A percentile compares a stretch with the other conserved stretches of the same genome.
Evolutionary conservation across 2,329 filamentous ascomycete genomes (phyloP).

Genomic region (Curvularia spicifera): DNA sequence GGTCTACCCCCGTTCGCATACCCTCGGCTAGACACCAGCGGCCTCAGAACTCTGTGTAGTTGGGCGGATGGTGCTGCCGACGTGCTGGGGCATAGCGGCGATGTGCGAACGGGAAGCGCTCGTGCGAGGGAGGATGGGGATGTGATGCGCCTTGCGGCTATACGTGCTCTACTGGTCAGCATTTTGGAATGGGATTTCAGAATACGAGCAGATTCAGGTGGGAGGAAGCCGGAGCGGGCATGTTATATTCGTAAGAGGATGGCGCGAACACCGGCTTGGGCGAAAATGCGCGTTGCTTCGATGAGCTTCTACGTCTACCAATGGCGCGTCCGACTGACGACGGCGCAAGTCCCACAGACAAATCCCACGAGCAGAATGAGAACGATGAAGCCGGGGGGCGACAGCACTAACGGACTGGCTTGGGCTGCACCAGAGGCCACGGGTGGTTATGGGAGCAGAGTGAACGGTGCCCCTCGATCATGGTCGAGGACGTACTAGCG

Average conservation of each 20-base stretch:
- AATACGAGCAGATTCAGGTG: conserved; percentile 9
- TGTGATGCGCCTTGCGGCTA: conserved; percentile 46
- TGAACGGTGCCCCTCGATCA: conserved; percentile 7
- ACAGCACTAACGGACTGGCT: background rate
- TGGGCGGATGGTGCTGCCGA: conserved; percentile 17
- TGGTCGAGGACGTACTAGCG: conserved; percentile 24
- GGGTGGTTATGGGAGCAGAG: background rate
- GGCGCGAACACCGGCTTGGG: conserved; percentile 29
- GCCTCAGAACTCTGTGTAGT: conserved; percentile 32
- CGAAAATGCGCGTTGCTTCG: conserved; percentile 34
- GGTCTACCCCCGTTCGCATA: conserved; percentile 70
- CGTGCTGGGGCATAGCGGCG: conserved; percentile 33
- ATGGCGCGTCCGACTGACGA: conserved; percentile 11
- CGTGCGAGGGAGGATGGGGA: conserved; percentile 20
- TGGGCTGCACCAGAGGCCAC: conserved; percentile 4
- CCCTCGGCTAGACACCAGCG: conserved; percentile 54
- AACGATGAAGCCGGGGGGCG: background rate
- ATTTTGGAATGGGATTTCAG: conserved; percentile 30
- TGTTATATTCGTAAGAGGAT: conserved; percentile 34
- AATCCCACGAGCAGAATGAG: background rate
- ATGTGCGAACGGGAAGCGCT: conserved; percentile 25
- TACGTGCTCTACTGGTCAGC: conserved; percentile 46
- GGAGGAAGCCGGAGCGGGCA: conserved; percentile 11
- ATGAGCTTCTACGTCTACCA: conserved; percentile 27
- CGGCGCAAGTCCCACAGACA: conserved; percentile 1